Percentiles rank a stretch among this genome's conserved stretches.
Evolutionary conservation across 352 stramenopile genomes (phyloP).

Genomic region (Hyaloperonospora brassicae): DNA sequence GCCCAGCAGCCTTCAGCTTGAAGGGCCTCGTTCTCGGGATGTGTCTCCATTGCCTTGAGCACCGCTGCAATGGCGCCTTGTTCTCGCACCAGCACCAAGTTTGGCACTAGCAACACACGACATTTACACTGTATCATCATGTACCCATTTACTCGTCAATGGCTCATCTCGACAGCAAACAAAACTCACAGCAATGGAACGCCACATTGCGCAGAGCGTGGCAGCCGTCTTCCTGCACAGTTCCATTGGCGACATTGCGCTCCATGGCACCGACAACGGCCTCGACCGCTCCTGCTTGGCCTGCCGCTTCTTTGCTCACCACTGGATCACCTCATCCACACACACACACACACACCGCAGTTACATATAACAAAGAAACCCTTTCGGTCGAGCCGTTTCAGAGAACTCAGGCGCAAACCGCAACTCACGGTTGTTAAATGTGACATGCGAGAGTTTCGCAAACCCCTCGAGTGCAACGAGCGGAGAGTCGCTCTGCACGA

Average conservation of each 20-base stretch:
- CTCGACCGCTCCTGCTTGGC: conserved; percentile 43
- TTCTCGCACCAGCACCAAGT: conserved; percentile 48
- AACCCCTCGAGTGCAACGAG: conserved; percentile 50
- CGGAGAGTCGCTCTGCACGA: conserved; percentile 53
- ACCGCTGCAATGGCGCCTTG: conserved; percentile 60
- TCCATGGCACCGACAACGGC: conserved; percentile 59
- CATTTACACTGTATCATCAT: not conserved
- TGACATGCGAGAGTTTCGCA: conserved; percentile 63
- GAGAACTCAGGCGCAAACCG: not conserved
- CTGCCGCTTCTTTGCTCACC: conserved; percentile 57
- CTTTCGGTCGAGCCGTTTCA: not conserved
- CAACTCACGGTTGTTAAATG: conserved; percentile 65
- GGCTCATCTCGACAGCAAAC: too few species aligned
- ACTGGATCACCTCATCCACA: conserved; percentile 29
- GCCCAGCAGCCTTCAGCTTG: conserved; percentile 68
- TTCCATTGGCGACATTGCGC: conserved; percentile 53
- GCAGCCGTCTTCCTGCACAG: conserved; percentile 60
- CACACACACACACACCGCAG: too few species aligned
- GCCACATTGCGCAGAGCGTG: conserved; percentile 67
- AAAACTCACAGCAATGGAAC: conserved; percentile 48
- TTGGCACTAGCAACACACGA: conserved; percentile 34
- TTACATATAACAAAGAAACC: not conserved
- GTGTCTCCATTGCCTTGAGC: conserved; percentile 50
- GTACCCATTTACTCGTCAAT: not conserved
- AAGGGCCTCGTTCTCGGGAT: conserved; percentile 55